Conservation (phyloP, 305 asterid species). For the Stenogyne calaminthoides region DNA sequence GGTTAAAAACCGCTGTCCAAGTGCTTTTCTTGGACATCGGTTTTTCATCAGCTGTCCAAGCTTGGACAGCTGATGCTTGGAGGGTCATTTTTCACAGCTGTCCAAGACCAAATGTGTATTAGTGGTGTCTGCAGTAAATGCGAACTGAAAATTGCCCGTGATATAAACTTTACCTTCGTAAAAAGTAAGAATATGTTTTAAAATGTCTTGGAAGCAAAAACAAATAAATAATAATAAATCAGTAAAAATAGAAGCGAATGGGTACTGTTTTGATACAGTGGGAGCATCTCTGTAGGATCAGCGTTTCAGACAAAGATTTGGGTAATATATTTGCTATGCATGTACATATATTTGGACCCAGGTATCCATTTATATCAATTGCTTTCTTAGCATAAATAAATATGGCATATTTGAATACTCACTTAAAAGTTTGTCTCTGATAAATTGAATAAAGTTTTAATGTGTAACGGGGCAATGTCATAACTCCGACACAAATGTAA, state of each 20-base stretch:
- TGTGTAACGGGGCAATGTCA: not conserved
- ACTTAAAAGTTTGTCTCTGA: too few relatives aligned
- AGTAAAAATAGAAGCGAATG: not conserved
- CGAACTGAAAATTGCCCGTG: not conserved
- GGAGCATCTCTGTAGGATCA: conserved; percentile 6
- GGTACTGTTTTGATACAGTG: not conserved
- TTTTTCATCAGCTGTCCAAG: too few relatives aligned
- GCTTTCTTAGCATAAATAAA: too few relatives aligned
- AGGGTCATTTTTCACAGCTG: too few relatives aligned
- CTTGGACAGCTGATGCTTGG: too few relatives aligned
- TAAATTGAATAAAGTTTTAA: not conserved
- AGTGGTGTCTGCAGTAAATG: not conserved
- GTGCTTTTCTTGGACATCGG: too few relatives aligned
- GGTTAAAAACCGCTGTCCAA: too few relatives aligned
- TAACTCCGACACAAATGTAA: not conserved
- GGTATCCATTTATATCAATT: too few relatives aligned
- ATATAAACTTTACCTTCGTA: not conserved
- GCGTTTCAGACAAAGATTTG: conserved; percentile 29
- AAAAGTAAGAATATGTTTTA: too few relatives aligned
- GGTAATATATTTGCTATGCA: not conserved
- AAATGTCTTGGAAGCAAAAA: not conserved
- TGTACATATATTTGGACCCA: not conserved
- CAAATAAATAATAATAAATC: not conserved
- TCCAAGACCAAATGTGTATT: too few relatives aligned
- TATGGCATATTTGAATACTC: not conserved